Evolutionary conservation across 768 basidiomycete genomes (phyloP).

Genomic region (Asterophora parasitica): DNA sequence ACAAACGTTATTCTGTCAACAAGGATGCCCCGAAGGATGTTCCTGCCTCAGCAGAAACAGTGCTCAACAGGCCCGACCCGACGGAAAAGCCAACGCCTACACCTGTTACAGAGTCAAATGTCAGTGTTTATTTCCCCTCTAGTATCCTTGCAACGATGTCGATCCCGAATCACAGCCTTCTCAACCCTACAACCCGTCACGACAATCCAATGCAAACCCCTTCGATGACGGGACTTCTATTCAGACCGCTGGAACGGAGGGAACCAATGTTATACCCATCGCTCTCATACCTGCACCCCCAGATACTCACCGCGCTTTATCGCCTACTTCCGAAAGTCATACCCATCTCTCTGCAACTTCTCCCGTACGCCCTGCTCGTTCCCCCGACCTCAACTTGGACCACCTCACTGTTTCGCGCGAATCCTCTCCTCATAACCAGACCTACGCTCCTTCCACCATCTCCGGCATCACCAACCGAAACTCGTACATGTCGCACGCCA

Average conservation of each 20-base stretch:
- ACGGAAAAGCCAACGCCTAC: slow-evolving; percentile 50
- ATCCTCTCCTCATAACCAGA: slow-evolving; percentile 37
- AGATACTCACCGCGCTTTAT: slow-evolving; percentile 35
- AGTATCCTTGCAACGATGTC: slow-evolving; percentile 49
- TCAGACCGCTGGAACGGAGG: slow-evolving; percentile 75
- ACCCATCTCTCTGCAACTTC: slow-evolving; percentile 32
- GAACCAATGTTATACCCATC: slow-evolving; percentile 84
- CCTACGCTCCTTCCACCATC: slow-evolving; percentile 43
- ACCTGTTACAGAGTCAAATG: slow-evolving; percentile 29
- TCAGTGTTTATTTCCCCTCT: slow-evolving; percentile 48
- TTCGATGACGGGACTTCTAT: slow-evolving; percentile 78
- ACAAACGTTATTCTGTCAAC: slow-evolving; percentile 26
- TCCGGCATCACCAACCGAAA: slow-evolving; percentile 51
- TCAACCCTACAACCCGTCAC: slow-evolving; percentile 25
- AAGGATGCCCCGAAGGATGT: slow-evolving; percentile 50
- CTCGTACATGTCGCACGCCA: slow-evolving; percentile 72
- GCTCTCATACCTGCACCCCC: slow-evolving; percentile 65
- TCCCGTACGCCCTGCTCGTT: slow-evolving; percentile 52
- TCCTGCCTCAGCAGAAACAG: slow-evolving; percentile 71
- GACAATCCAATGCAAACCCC: slow-evolving; percentile 51
- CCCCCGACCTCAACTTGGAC: slow-evolving; percentile 57
- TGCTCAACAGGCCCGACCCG: slow-evolving; percentile 80
- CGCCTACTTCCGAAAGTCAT: slow-evolving; percentile 24
- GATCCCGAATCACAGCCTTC: slow-evolving; percentile 46
- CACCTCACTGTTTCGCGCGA: slow-evolving; percentile 60